Conservation (phyloP, 2,329 filamentous ascomycete species). For the Colletotrichum sp. region DNA sequence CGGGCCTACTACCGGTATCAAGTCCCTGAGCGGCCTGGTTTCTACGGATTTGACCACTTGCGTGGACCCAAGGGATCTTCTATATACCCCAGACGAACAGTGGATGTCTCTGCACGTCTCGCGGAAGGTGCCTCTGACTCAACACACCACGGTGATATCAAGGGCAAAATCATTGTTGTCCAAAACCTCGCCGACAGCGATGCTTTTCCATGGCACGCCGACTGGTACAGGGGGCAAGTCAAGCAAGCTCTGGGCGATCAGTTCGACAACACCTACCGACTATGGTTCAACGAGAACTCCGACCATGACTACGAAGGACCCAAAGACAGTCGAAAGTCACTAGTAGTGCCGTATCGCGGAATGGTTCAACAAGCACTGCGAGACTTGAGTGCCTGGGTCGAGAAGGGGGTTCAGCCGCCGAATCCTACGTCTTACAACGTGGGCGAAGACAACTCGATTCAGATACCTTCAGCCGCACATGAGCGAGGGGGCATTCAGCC, state of each 20-base stretch:
- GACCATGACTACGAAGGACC: slow-evolving; percentile 21
- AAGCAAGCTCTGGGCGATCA: background rate
- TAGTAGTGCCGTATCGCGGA: slow-evolving; percentile 17
- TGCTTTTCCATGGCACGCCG: slow-evolving; percentile 27
- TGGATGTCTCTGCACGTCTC: background rate
- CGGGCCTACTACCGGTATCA: slow-evolving; percentile 21
- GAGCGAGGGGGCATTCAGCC: slow-evolving; percentile 26
- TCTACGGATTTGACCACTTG: slow-evolving; percentile 23
- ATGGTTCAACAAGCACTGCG: slow-evolving; percentile 24
- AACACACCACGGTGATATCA: slow-evolving; percentile 18
- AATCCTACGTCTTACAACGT: slow-evolving; percentile 8
- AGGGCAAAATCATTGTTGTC: slow-evolving; percentile 25
- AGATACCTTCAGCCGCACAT: background rate
- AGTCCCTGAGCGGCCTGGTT: slow-evolving; percentile 1
- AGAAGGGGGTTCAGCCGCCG: slow-evolving; percentile 15
- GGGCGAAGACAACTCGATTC: slow-evolving; percentile 14
- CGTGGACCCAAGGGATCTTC: slow-evolving; percentile 7
- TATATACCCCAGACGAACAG: slow-evolving; percentile 16
- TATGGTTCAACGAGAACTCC: slow-evolving; percentile 25
- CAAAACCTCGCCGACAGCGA: slow-evolving; percentile 26
- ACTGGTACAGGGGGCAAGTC: slow-evolving; percentile 26
- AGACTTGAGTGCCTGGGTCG: slow-evolving; percentile 25
- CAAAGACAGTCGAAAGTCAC: background rate
- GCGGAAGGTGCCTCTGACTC: background rate
- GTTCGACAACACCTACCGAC: slow-evolving; percentile 22